A percentile compares a stretch with the other conserved stretches of the same genome.
These are phyloP conservation scores for Tuctoria greenei DNA, from an alignment of 176 grass and related monocot genomes.

Conservation along the genomic window DNA sequence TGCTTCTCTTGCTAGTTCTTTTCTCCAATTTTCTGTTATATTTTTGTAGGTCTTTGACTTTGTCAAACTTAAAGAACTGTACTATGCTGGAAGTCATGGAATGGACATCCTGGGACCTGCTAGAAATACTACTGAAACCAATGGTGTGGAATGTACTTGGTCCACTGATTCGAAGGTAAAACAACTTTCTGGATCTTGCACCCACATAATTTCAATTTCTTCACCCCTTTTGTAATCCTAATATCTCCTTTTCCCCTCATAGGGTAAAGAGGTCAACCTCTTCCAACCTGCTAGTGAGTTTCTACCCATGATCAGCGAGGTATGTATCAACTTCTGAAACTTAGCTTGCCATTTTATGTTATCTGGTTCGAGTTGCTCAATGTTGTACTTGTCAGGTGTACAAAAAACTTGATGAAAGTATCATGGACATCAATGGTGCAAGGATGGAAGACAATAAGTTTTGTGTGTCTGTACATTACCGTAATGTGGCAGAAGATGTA, in stretches of 20 bases:
- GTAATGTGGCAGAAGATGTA: slow-evolving; percentile 75
- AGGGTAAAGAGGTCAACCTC: slow-evolving; percentile 87
- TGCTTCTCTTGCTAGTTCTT: background rate
- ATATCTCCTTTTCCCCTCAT: slow-evolving; percentile 1
- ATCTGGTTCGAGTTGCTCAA: slow-evolving; percentile 22
- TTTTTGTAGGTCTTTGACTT: slow-evolving; percentile 81
- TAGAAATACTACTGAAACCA: slow-evolving; percentile 42
- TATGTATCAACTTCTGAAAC: slow-evolving; percentile 19
- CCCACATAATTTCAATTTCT: background rate
- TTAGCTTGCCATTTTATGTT: slow-evolving; percentile 22
- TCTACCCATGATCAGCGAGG: slow-evolving; percentile 87
- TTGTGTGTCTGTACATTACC: slow-evolving; percentile 89
- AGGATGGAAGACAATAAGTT: slow-evolving; percentile 96
- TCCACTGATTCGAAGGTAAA: slow-evolving; percentile 67
- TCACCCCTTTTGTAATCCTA: slow-evolving; percentile 3
- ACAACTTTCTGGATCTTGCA: slow-evolving; percentile 20
- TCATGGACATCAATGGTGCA: slow-evolving; percentile 65
- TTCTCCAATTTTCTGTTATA: background rate
- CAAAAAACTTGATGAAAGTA: slow-evolving; percentile 63
- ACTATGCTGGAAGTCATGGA: slow-evolving; percentile 93
- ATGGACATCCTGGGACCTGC: slow-evolving; percentile 96
- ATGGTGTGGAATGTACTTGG: slow-evolving; percentile 55
- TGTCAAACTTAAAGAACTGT: slow-evolving; percentile 82
- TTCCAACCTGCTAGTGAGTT: slow-evolving; percentile 96
- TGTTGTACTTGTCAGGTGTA: slow-evolving; percentile 60